Conservation (phyloP, 495 filamentous ascomycete genomes). For the Apiosordaria backusii region DNA sequence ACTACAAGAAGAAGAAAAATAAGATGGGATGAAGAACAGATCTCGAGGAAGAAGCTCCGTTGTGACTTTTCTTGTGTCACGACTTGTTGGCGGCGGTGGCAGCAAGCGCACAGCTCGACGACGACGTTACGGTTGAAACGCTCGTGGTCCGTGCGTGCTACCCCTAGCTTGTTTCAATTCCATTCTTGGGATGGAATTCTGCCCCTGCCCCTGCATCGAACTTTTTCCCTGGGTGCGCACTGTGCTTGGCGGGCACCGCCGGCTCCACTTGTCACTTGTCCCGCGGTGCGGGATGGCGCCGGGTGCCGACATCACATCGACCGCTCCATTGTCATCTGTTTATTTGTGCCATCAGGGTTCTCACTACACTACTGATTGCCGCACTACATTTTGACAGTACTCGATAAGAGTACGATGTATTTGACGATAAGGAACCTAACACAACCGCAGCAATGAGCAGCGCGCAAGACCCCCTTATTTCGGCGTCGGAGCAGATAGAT, state of each 20-base stretch:
- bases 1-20: background rate
- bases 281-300: background rate
- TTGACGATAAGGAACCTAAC: background rate
- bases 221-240: background rate
- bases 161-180: conserved; percentile 32
- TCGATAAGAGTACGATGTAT: background rate
- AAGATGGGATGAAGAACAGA: background rate
- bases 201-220: background rate
- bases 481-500: conserved; percentile 10
- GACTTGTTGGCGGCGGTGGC: background rate
- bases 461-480: conserved; percentile 26
- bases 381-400: background rate
- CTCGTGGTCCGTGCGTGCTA: conserved; percentile 25
- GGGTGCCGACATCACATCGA: background rate
- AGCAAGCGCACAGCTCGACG: conserved; percentile 1
- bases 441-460: conserved; percentile 18
- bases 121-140: conserved; percentile 25
- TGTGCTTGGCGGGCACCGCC: background rate
- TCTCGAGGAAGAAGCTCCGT: background rate
- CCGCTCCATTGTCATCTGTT: background rate
- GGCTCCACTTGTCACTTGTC: background rate
- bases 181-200: background rate
- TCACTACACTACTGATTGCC: background rate
- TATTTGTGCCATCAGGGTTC: background rate
- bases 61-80: background rate